Conservation (phyloP, 768 basidiomycete genomes). For the Suillus decipiens region DNA sequence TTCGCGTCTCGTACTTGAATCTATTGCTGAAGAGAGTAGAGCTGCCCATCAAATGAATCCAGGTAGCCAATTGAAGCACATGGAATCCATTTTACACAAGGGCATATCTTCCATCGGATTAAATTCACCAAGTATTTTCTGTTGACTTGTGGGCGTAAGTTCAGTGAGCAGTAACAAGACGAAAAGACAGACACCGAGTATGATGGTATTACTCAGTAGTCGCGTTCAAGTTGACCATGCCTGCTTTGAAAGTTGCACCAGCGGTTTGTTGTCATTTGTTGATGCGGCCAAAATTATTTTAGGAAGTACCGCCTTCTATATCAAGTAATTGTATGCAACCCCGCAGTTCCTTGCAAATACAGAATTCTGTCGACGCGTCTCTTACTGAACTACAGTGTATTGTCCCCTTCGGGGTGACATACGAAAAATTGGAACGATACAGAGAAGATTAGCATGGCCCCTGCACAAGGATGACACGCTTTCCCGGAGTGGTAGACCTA, state of each 20-base stretch:
- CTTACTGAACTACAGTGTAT: not conserved
- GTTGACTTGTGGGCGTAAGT: not conserved
- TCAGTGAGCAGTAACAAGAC: no score
- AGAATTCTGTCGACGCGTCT: not conserved
- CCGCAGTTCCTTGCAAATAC: not conserved
- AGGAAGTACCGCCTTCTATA: not conserved
- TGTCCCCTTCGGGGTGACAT: conserved; percentile 78
- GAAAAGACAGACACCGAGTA: no score
- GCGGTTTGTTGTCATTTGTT: no score
- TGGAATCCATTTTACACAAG: no score
- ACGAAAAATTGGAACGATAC: conserved; percentile 99
- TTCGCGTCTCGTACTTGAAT: no score
- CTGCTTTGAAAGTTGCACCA: no score
- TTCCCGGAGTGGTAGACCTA: conserved; percentile 84
- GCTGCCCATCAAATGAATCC: no score
- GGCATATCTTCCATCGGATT: not conserved
- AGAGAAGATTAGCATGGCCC: conserved; percentile 99
- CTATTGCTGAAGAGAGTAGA: no score
- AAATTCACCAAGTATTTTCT: not conserved
- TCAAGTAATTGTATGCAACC: not conserved
- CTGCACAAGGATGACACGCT: conserved; percentile 99
- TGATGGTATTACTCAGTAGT: no score
- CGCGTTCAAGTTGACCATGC: no score
- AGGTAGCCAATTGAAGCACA: no score
- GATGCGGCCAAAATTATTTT: no score